Percentiles rank a stretch among this genome's conserved stretches.
Evolutionary conservation across 805 yeast genomes (phyloP).

Genomic region (Schizosaccharomyces octosporus): DNA sequence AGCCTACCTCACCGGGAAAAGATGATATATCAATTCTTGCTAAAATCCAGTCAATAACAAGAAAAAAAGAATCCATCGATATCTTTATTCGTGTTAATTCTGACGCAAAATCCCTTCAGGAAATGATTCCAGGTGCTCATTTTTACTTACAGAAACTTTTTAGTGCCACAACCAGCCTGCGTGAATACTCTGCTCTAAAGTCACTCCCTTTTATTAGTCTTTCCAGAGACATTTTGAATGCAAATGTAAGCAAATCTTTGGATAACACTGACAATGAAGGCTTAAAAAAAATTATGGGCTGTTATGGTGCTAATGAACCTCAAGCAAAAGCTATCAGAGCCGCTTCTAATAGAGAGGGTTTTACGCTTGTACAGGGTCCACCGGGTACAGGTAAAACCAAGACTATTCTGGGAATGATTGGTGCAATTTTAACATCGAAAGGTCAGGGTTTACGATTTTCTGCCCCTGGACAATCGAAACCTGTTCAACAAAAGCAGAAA

Average conservation of each 20-base stretch:
- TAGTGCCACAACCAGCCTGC: constrained; percentile 69
- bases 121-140: constrained; percentile 36
- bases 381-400: constrained; percentile 97
- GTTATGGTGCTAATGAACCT: constrained; percentile 48
- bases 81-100: constrained; percentile 43
- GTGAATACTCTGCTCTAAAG: constrained; percentile 66
- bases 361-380: constrained; percentile 81
- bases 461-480: constrained; percentile 8
- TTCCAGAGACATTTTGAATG: constrained; percentile 35
- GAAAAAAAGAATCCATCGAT: constrained; percentile 37
- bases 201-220: constrained; percentile 69
- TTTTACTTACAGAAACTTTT: constrained; percentile 49
- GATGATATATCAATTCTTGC: constrained; percentile 38
- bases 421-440: constrained; percentile 30
- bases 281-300: constrained; percentile 4
- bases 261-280: too few relatives aligned
- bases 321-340: constrained; percentile 79
- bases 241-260: constrained; percentile 13
- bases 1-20: constrained; percentile 4
- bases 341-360: constrained; percentile 41
- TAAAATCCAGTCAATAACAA: constrained; percentile 45
- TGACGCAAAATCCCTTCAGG: constrained; percentile 22
- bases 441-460: constrained; percentile 8
- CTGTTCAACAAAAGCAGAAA: constrained; percentile 9
- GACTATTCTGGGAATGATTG: constrained; percentile 59